Evolutionary conservation across 805 yeast genomes (phyloP).

Genomic region (Millerozyma acaciae): DNA sequence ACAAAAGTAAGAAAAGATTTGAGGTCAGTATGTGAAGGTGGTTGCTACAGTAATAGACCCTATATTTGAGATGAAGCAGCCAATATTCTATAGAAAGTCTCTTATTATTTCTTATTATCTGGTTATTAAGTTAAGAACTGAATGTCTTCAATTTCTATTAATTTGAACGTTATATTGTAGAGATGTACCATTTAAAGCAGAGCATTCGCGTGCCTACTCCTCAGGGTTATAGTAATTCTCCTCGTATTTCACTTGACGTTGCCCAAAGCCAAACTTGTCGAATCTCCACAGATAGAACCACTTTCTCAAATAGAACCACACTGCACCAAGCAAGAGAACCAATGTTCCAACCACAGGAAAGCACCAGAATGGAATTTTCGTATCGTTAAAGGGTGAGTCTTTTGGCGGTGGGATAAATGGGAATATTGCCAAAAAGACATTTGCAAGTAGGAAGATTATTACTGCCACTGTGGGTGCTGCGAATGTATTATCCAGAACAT

Average conservation of each 20-base stretch:
- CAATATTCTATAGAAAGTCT: too few relatives aligned
- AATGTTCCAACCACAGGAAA: conserved; percentile 53
- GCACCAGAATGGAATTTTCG: conserved; percentile 50
- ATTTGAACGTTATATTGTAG: too few relatives aligned
- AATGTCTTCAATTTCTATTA: too few relatives aligned
- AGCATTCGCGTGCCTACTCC: too few relatives aligned
- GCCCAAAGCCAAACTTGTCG: conserved; percentile 5
- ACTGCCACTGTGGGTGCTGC: conserved; percentile 31
- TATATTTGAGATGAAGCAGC: too few relatives aligned
- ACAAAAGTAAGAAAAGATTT: too few relatives aligned
- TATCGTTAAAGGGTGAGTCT: conserved; percentile 16
- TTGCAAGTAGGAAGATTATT: conserved; percentile 39
- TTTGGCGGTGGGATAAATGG: conserved; percentile 56
- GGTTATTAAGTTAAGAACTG: too few relatives aligned
- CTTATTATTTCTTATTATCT: too few relatives aligned
- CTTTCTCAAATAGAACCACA: conserved; percentile 16
- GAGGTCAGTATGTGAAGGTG: too few relatives aligned
- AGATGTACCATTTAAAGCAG: too few relatives aligned
- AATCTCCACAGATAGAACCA: conserved; percentile 3
- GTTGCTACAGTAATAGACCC: too few relatives aligned
- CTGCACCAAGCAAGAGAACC: conserved; percentile 41
- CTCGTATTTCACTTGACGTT: conserved; percentile 10
- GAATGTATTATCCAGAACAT: conserved; percentile 7
- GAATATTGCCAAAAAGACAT: conserved; percentile 48
- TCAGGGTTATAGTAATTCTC: conserved; percentile 9